Evolutionary conservation across 306 rosid species (phyloP).

Genomic region (Fagus sylvatica): DNA sequence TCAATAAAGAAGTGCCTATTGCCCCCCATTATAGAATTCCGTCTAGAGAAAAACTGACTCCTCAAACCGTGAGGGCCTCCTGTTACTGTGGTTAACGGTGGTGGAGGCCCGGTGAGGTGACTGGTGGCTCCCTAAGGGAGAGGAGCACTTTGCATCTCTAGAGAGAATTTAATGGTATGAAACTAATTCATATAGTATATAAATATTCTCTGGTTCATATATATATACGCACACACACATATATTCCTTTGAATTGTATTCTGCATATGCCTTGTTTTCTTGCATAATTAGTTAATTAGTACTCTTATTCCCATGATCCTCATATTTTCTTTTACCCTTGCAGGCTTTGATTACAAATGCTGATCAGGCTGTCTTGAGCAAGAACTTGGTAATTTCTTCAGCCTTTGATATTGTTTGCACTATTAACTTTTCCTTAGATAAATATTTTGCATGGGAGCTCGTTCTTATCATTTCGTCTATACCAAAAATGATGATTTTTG

Average conservation of each 20-base stretch:
- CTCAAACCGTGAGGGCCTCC: no score
- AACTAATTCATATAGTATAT: no score
- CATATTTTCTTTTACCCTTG: slow-evolving; percentile 26
- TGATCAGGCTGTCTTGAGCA: slow-evolving; percentile 88
- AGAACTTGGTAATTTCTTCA: slow-evolving; percentile 74
- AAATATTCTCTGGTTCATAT: background rate
- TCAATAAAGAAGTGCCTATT: no score
- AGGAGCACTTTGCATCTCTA: no score
- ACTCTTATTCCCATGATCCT: slow-evolving; percentile 7
- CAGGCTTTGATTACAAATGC: slow-evolving; percentile 79
- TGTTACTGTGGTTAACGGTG: no score
- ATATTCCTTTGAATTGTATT: background rate
- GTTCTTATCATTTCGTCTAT: background rate
- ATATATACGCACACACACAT: background rate
- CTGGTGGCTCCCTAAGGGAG: no score
- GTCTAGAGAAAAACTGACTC: no score
- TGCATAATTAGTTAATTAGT: slow-evolving; percentile 1
- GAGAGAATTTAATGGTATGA: no score
- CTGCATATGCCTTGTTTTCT: slow-evolving; percentile 12
- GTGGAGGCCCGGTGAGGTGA: no score
- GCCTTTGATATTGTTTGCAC: slow-evolving; percentile 3
- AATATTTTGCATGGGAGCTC: background rate
- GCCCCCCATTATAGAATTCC: no score
- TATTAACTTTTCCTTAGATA: slow-evolving; percentile 16
- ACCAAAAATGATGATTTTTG: background rate